phyloP scores from a whole-genome alignment of 202 grass and related monocot species.

The Carex arenaria region DNA sequence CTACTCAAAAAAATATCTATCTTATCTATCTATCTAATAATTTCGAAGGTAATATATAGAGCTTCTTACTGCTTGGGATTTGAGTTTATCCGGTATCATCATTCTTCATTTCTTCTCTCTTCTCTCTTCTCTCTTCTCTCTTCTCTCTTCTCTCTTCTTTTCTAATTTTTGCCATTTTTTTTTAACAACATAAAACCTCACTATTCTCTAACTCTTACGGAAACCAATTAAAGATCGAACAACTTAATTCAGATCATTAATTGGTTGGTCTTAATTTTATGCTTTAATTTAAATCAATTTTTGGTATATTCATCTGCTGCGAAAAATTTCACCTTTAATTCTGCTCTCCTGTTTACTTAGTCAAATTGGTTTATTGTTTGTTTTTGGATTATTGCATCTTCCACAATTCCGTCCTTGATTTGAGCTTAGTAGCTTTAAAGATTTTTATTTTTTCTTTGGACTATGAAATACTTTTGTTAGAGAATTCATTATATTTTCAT shows the following conservation, averaged over 20 bases:
- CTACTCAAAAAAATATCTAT: too few relatives aligned
- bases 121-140: background rate
- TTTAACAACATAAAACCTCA: too few relatives aligned
- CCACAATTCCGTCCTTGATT: background rate
- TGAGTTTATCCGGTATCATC: too few relatives aligned
- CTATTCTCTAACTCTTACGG: background rate
- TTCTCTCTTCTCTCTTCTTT: background rate
- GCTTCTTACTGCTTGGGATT: too few relatives aligned
- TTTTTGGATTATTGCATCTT: background rate
- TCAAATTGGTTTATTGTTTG: background rate
- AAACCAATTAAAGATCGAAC: too few relatives aligned
- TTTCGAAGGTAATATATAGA: too few relatives aligned
- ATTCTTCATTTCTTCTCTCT: background rate
- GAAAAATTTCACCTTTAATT: background rate
- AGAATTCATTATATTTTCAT: background rate
- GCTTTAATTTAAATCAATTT: background rate
- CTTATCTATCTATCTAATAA: too few relatives aligned
- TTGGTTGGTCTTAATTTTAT: background rate
- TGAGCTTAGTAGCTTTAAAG: background rate
- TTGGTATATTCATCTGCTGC: background rate
- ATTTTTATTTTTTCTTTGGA: background rate
- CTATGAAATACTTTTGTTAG: background rate
- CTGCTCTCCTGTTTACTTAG: background rate
- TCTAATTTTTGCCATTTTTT: too few relatives aligned
- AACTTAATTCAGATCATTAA: background rate